Conservation (phyloP, 1,284 basidiomycete species). For the Fomitiporia mediterranea region DNA sequence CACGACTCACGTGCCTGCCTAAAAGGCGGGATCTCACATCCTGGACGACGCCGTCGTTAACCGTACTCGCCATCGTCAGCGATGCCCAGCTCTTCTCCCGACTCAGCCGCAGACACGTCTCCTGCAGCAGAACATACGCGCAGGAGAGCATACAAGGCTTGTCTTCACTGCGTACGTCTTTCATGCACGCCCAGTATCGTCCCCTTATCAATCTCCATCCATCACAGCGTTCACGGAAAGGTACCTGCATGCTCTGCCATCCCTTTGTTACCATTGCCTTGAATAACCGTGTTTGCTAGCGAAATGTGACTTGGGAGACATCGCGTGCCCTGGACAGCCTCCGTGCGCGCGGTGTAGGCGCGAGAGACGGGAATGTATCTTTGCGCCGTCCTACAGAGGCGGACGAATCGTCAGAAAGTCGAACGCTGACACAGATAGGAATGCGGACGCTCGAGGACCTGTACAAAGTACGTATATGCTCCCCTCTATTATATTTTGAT, state of each 20-base stretch:
- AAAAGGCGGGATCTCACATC: background rate
- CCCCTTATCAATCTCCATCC: constrained; percentile 6
- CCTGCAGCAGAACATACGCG: constrained; percentile 7
- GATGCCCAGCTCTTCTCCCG: constrained; percentile 16
- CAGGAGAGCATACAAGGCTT: constrained; percentile 22
- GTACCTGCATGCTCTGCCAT: no score
- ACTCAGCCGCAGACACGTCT: constrained; percentile 14
- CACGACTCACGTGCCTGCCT: background rate
- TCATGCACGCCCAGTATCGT: background rate
- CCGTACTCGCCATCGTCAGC: constrained; percentile 2
- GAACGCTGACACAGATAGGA: background rate
- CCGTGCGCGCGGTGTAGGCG: constrained; percentile 38
- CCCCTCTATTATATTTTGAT: background rate
- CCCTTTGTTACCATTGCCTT: no score
- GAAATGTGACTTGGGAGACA: constrained; percentile 39
- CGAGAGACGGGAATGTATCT: constrained; percentile 38
- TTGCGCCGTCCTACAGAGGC: constrained; percentile 25
- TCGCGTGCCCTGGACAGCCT: constrained; percentile 36
- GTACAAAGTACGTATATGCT: constrained; percentile 6
- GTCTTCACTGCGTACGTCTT: constrained; percentile 28
- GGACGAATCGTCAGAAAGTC: constrained; percentile 13
- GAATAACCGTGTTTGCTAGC: no score
- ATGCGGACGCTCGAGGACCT: background rate
- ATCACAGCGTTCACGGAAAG: constrained; percentile 5
- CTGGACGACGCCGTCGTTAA: constrained; percentile 10